These are phyloP conservation scores for Fusarium sp. DNA, from an alignment of 2,329 filamentous ascomycete species.

Conservation along the genomic window DNA sequence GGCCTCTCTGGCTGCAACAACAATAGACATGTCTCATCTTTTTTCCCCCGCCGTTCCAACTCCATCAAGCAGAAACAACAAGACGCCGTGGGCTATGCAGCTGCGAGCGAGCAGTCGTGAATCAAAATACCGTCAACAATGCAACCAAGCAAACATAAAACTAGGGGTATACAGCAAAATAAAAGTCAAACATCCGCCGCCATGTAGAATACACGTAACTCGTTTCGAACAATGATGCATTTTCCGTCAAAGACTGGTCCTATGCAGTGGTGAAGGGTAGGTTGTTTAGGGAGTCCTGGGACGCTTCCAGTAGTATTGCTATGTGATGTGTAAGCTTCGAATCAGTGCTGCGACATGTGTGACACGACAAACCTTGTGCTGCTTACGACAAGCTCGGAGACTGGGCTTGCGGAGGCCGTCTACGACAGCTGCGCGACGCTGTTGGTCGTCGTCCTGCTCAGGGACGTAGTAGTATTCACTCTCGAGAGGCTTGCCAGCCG, in stretches of 20 bases:
- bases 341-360: not conserved
- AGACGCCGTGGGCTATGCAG: slow-evolving; percentile 46
- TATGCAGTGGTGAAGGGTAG: slow-evolving; percentile 19
- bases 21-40: not conserved
- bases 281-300: slow-evolving; percentile 65
- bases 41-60: slow-evolving; percentile 24
- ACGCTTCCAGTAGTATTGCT: slow-evolving; percentile 79
- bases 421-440: slow-evolving; percentile 83
- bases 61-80: slow-evolving; percentile 39
- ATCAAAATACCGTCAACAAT: slow-evolving; percentile 12
- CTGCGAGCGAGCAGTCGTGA: slow-evolving; percentile 27
- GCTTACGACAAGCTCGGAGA: slow-evolving; percentile 88
- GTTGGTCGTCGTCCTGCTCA: slow-evolving; percentile 83
- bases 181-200: slow-evolving; percentile 23
- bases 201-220: slow-evolving; percentile 13
- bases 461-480: slow-evolving; percentile 98
- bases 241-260: slow-evolving; percentile 9
- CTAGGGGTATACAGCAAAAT: slow-evolving; percentile 44
- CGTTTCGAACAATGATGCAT: not conserved
- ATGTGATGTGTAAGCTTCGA: slow-evolving; percentile 34
- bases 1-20: not conserved
- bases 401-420: slow-evolving; percentile 89
- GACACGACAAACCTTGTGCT: slow-evolving; percentile 82
- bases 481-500: slow-evolving; percentile 90
- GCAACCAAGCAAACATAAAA: slow-evolving; percentile 17